Conservation (phyloP, 768 basidiomycete species). For the Imleria badia region DNA sequence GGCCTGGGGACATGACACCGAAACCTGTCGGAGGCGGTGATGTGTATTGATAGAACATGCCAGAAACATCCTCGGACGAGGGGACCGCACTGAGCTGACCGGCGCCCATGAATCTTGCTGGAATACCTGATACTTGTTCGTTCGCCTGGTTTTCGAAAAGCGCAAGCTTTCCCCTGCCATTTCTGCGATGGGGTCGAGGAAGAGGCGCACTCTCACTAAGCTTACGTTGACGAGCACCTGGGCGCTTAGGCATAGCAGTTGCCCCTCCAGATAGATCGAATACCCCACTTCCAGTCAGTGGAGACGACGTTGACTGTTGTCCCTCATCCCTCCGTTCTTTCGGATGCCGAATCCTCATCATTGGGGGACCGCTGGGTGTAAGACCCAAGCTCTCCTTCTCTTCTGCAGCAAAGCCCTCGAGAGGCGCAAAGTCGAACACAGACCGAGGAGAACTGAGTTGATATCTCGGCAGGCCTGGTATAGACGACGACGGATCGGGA, state of each 20-base stretch:
- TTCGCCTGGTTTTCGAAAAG: slow-evolving; percentile 71
- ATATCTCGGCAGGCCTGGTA: slow-evolving; percentile 64
- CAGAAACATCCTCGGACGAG: slow-evolving; percentile 41
- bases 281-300: not conserved
- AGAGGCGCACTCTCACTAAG: slow-evolving; percentile 78
- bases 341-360: slow-evolving; percentile 12
- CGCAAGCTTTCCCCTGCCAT: slow-evolving; percentile 81
- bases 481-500: slow-evolving; percentile 25
- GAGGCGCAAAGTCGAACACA: slow-evolving; percentile 67
- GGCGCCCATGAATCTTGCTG: slow-evolving; percentile 32
- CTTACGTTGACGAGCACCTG: slow-evolving; percentile 71
- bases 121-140: slow-evolving; percentile 49
- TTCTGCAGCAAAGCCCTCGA: slow-evolving; percentile 74
- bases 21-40: slow-evolving; percentile 11
- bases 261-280: slow-evolving; percentile 15
- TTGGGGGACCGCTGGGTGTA: slow-evolving; percentile 32
- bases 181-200: slow-evolving; percentile 59
- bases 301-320: slow-evolving; percentile 5
- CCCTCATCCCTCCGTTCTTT: slow-evolving; percentile 11
- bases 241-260: slow-evolving; percentile 12
- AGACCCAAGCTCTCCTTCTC: slow-evolving; percentile 71
- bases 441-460: slow-evolving; percentile 58
- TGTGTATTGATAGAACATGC: slow-evolving; percentile 12
- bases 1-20: slow-evolving; percentile 47
- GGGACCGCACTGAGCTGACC: slow-evolving; percentile 40